A percentile compares a stretch with the other conserved stretches of the same genome.
Evolutionary conservation across 352 stramenopile genomes (phyloP).

Genomic region (Globisporangium takayamanum): DNA sequence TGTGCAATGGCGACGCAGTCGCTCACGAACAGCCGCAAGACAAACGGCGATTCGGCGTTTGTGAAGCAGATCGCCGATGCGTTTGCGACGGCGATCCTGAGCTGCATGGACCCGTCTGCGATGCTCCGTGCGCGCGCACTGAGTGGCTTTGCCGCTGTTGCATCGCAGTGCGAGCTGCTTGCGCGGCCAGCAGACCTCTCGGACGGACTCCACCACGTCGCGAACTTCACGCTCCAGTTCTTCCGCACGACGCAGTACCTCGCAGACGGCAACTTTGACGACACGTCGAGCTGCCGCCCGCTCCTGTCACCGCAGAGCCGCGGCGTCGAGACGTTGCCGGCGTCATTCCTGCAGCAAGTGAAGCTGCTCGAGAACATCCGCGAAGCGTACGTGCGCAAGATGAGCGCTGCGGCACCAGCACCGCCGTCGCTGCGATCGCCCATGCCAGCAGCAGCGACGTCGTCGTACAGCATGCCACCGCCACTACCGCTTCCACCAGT

Average conservation of each 20-base stretch:
- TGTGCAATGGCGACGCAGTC: constrained; percentile 73
- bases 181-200: constrained; percentile 53
- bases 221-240: constrained; percentile 77
- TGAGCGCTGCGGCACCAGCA: constrained; percentile 5
- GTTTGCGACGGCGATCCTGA: constrained; percentile 69
- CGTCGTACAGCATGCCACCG: background rate
- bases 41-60: constrained; percentile 43
- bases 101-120: constrained; percentile 61
- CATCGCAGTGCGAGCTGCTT: constrained; percentile 35
- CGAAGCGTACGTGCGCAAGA: constrained; percentile 25
- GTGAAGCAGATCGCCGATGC: constrained; percentile 68
- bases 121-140: constrained; percentile 48
- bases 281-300: constrained; percentile 49
- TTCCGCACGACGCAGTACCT: constrained; percentile 59
- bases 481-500: background rate
- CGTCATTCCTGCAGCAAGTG: constrained; percentile 72
- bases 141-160: constrained; percentile 47
- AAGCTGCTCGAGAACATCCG: constrained; percentile 58
- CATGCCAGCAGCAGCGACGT: background rate
- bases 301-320: constrained; percentile 33
- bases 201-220: constrained; percentile 55
- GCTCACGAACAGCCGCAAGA: constrained; percentile 58
- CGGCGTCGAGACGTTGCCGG: constrained; percentile 48
- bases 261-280: constrained; percentile 46
- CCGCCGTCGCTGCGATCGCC: constrained; percentile 9